Conservation (phyloP, 2,329 filamentous ascomycete genomes). For the Emericellopsis cladophorae region DNA sequence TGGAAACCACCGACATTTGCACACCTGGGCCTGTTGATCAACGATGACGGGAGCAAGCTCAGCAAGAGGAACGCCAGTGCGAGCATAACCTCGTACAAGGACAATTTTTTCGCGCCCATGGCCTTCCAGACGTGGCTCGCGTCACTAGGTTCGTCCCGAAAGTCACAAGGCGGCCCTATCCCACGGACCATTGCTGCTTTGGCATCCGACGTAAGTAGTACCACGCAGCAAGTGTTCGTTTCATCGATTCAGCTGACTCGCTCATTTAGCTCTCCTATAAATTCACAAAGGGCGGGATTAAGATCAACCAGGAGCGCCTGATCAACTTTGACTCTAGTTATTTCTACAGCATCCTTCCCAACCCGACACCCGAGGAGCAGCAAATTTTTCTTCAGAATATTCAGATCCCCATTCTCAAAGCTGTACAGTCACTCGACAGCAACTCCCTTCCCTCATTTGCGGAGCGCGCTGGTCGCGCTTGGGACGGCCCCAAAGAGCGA, state of each 20-base stretch:
- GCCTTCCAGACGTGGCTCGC: constrained; percentile 69
- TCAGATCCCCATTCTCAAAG: not conserved
- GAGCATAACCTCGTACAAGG: constrained; percentile 37
- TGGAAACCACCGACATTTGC: constrained; percentile 66
- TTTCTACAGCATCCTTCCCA: not conserved
- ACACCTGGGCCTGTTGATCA: constrained; percentile 66
- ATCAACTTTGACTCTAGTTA: constrained; percentile 40
- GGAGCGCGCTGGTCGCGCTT: not conserved
- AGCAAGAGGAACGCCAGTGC: constrained; percentile 64
- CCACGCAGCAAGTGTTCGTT: not conserved
- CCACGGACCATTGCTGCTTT: constrained; percentile 51
- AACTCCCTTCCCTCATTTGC: not conserved
- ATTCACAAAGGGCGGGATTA: constrained; percentile 84
- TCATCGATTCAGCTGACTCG: not conserved
- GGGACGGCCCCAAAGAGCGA: too few relatives aligned
- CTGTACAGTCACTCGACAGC: not conserved
- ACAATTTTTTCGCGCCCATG: constrained; percentile 30
- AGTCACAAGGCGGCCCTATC: constrained; percentile 9
- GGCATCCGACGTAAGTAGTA: constrained; percentile 44
- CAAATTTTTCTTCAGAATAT: not conserved
- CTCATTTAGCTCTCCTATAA: constrained; percentile 58
- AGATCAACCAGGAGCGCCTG: constrained; percentile 70
- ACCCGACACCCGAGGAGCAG: not conserved
- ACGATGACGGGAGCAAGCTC: constrained; percentile 58
- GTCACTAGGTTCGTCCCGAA: constrained; percentile 39